These are phyloP conservation scores for Ceratobasidium theobromae DNA, from an alignment of 1,284 basidiomycete genomes.

Conservation along the genomic window DNA sequence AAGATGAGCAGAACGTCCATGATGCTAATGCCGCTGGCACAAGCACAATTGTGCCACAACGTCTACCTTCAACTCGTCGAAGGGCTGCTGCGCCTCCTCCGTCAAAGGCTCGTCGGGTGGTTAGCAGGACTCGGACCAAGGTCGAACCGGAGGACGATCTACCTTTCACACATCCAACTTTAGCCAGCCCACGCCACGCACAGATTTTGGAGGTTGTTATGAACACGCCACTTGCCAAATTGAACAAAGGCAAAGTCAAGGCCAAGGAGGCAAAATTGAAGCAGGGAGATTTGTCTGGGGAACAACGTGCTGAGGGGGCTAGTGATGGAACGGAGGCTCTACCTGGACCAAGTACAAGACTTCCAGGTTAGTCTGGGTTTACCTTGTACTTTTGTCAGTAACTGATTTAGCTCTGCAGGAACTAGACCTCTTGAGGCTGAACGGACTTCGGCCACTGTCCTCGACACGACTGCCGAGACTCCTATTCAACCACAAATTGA, in stretches of 20 bases:
- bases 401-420: not conserved
- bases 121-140: conserved; percentile 1
- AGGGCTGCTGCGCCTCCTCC: conserved; percentile 1
- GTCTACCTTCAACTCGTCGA: conserved; percentile 16
- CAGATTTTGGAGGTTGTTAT: conserved; percentile 23
- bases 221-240: not conserved
- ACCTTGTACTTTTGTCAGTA: not conserved
- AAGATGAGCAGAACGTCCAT: too few relatives aligned
- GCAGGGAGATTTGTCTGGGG: not conserved
- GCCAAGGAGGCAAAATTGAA: not conserved
- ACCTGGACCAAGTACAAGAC: not conserved
- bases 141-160: not conserved
- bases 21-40: too few relatives aligned
- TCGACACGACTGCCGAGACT: not conserved
- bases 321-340: not conserved
- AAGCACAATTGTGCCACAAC: conserved; percentile 10
- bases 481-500: not conserved
- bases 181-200: conserved; percentile 4
- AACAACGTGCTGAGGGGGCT: not conserved
- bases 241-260: conserved; percentile 14
- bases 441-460: not conserved
- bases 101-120: not conserved
- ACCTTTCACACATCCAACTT: not conserved
- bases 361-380: not conserved
- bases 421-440: not conserved